Evolutionary conservation across 805 yeast genomes (phyloP), one percentile per base, ranked within the genome.

Genomic region (Candida qinlingensis): DNA sequence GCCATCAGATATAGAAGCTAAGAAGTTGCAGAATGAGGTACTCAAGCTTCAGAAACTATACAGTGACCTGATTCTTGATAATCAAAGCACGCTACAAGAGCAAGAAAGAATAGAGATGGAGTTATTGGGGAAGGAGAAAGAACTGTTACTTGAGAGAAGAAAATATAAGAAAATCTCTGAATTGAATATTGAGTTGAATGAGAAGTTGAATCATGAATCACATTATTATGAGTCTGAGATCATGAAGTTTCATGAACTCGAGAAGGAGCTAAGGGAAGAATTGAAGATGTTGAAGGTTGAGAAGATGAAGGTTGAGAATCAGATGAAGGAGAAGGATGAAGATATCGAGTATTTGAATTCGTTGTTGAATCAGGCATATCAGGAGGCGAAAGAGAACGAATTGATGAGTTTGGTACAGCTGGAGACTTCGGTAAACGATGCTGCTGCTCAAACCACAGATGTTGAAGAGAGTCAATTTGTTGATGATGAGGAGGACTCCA

Each of bases 61-160:
- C 46, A 44, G 54, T 4, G 57, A 53, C 5, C 60, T 55, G 49
- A 42, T 56, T 4, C 19, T 65, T 10, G 54, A 58, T 9, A 60
- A 62, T 19, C 65, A 66, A 42, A 60, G 61, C 26, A 52, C 65
- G 4, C 53, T 58, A 11, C 58, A 59, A n/a, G 73, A 70, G 39
- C 61, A 62, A 46, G 74, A 70, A 47, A 57, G 63, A 42, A 52
- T 68, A 10, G 72, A 69, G 44, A 41, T 53, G 36, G 74, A 69
- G 35, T 41, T 73, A 6, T 44, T 52, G 28, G 25, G 46, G 9
- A 67, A 63, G 44, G 69, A 66, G 41, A 54, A 55, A 41, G 46
- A 42, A 25, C 13, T 58, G 2, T 36, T 53, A n/a, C 38, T 42
- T n/a, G 45, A 45, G 6, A 54, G 54, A 40, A 44, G 13, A 27